phyloP scores from a whole-genome alignment of 2,329 filamentous ascomycete genomes.

The Fusarium temperatum region DNA sequence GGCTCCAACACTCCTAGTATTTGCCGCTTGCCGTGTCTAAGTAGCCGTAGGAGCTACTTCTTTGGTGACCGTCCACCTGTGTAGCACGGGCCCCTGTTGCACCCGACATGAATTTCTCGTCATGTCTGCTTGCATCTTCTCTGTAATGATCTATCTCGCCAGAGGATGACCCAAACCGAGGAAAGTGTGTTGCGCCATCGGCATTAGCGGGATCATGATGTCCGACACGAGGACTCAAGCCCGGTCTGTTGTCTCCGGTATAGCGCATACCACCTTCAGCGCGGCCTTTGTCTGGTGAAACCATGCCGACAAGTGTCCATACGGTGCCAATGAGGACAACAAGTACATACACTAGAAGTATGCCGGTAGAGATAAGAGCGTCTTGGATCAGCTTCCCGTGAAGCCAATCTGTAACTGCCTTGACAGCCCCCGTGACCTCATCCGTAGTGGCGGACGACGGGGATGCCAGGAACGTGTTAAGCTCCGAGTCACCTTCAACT shows the following conservation, averaged over 20 bases:
- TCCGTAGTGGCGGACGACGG: constrained; percentile 78
- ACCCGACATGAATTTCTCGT: constrained; percentile 45
- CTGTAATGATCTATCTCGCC: constrained; percentile 32
- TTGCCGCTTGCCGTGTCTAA: constrained; percentile 43
- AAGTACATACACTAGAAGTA: constrained; percentile 81
- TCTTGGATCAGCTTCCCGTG: constrained; percentile 76
- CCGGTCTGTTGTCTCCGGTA: constrained; percentile 44
- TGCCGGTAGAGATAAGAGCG: constrained; percentile 77
- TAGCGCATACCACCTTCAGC: constrained; percentile 64
- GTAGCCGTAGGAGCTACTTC: constrained; percentile 49
- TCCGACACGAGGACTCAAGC: constrained; percentile 39
- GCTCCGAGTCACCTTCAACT: constrained; percentile 65
- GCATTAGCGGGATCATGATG: constrained; percentile 35
- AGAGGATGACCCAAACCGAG: constrained; percentile 41
- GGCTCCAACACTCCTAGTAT: constrained; percentile 36
- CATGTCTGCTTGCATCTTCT: constrained; percentile 19
- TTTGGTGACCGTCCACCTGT: constrained; percentile 44
- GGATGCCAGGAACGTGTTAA: constrained; percentile 79
- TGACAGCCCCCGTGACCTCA: constrained; percentile 80
- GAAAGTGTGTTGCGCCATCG: constrained; percentile 33
- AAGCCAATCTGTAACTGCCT: constrained; percentile 74
- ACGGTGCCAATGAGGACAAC: constrained; percentile 78
- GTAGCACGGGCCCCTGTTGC: constrained; percentile 36
- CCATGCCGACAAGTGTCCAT: constrained; percentile 71
- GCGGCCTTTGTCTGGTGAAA: constrained; percentile 62